phyloP scores from a whole-genome alignment of 2,329 filamentous ascomycete genomes.

The Drechslera avenae region DNA sequence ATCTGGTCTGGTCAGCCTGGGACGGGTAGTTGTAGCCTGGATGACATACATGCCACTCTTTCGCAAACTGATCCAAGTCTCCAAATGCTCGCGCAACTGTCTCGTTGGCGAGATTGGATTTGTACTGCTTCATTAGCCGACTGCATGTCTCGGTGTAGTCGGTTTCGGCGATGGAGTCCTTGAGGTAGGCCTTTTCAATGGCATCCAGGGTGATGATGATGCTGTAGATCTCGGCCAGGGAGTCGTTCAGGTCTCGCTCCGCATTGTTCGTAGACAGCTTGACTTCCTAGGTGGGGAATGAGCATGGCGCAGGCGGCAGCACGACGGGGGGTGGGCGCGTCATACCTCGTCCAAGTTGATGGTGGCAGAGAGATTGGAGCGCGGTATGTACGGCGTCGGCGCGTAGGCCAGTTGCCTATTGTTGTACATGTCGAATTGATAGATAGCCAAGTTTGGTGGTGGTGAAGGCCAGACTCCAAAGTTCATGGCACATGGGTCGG shows the following conservation, averaged over 20 bases:
- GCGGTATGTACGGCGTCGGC: constrained; percentile 88
- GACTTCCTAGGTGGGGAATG: constrained; percentile 69
- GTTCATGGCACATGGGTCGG: constrained; percentile 12
- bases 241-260: constrained; percentile 93
- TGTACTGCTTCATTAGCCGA: constrained; percentile 93
- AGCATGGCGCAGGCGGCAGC: constrained; percentile 11
- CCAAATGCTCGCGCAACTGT: constrained; percentile 86
- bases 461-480: neutral
- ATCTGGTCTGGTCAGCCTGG: constrained; percentile 61
- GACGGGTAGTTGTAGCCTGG: neutral
- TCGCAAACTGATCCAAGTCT: constrained; percentile 88
- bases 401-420: constrained; percentile 74
- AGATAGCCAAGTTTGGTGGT: neutral
- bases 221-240: constrained; percentile 94
- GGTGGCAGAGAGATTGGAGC: constrained; percentile 78
- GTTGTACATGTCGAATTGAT: constrained; percentile 51
- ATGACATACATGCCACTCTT: constrained; percentile 80
- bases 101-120: constrained; percentile 88
- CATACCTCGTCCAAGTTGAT: constrained; percentile 90
- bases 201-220: constrained; percentile 96
- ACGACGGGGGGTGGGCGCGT: neutral
- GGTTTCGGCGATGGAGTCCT: constrained; percentile 87
- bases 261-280: constrained; percentile 85
- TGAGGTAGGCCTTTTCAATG: constrained; percentile 93
- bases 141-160: constrained; percentile 98